Evolutionary conservation across 805 yeast species (phyloP).

Genomic region (Yamadazyma scolyti): DNA sequence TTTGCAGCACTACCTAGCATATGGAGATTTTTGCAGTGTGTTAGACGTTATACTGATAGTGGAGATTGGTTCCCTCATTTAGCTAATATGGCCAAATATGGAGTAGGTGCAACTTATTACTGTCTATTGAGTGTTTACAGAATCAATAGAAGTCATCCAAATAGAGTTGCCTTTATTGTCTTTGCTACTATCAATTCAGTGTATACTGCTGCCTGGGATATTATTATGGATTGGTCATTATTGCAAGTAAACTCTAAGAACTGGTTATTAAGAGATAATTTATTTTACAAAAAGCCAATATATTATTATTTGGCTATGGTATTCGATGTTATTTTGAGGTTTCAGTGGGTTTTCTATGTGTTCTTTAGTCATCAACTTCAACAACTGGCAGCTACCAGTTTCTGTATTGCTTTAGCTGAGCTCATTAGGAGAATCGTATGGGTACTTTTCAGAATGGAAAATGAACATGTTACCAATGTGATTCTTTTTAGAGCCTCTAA

Average conservation of each 20-base stretch:
- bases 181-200: conserved; percentile 74
- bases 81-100: conserved; percentile 81
- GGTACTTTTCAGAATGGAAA: conserved; percentile 91
- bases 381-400: conserved; percentile 85
- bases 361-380: conserved; percentile 71
- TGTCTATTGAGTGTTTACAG: conserved; percentile 75
- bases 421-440: conserved; percentile 79
- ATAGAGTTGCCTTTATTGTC: conserved; percentile 60
- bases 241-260: conserved; percentile 62
- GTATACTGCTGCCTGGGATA: conserved; percentile 77
- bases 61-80: conserved; percentile 96
- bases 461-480: conserved; percentile 92
- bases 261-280: conserved; percentile 62
- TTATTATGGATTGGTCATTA: conserved; percentile 94
- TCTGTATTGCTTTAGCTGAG: conserved; percentile 80
- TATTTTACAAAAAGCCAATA: conserved; percentile 54
- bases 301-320: conserved; percentile 69
- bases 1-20: conserved; percentile 79
- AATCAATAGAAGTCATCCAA: conserved; percentile 41
- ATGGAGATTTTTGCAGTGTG: conserved; percentile 89
- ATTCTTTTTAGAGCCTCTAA: conserved; percentile 81
- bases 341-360: conserved; percentile 91
- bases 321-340: conserved; percentile 68
- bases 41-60: conserved; percentile 87
- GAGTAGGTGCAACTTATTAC: conserved; percentile 63